Evolutionary conservation across 805 yeast species (phyloP).

Genomic region (Saccharomycodes ludwigii): DNA sequence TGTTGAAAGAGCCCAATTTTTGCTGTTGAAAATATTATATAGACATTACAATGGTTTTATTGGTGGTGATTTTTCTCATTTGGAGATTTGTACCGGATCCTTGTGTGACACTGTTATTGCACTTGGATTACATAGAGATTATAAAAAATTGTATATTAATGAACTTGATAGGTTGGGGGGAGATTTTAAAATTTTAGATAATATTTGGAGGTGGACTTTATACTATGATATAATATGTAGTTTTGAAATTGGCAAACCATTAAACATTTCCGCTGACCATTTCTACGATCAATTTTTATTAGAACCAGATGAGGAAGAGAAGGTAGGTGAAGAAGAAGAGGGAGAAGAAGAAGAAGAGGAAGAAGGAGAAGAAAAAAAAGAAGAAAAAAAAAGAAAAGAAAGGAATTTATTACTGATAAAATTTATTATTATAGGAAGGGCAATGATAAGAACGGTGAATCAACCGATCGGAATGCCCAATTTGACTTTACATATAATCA

Average conservation of each 20-base stretch:
- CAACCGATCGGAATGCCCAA: too few species aligned
- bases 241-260: conserved; percentile 15
- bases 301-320: background rate
- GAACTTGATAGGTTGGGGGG: conserved; percentile 12
- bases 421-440: too few species aligned
- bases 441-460: too few species aligned
- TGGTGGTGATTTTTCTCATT: conserved; percentile 18
- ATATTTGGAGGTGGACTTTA: conserved; percentile 18
- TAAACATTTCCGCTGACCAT: conserved; percentile 7
- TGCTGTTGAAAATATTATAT: conserved; percentile 13
- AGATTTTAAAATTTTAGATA: conserved; percentile 11
- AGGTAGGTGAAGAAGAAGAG: too few species aligned
- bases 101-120: conserved; percentile 11
- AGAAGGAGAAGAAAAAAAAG: too few species aligned
- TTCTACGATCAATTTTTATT: too few species aligned
- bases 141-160: conserved; percentile 8
- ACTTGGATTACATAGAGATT: conserved; percentile 16
- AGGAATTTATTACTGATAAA: too few species aligned
- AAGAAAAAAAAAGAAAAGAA: too few species aligned
- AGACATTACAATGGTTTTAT: conserved; percentile 6
- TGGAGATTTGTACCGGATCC: conserved; percentile 7
- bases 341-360: too few species aligned
- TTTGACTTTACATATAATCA: too few species aligned
- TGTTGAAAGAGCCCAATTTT: conserved; percentile 19
- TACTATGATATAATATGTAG: conserved; percentile 15